Evolutionary conservation across 2,329 filamentous ascomycete genomes (phyloP), one percentile per base, ranked within the genome.

Genomic region (Colletotrichum tropicale): DNA sequence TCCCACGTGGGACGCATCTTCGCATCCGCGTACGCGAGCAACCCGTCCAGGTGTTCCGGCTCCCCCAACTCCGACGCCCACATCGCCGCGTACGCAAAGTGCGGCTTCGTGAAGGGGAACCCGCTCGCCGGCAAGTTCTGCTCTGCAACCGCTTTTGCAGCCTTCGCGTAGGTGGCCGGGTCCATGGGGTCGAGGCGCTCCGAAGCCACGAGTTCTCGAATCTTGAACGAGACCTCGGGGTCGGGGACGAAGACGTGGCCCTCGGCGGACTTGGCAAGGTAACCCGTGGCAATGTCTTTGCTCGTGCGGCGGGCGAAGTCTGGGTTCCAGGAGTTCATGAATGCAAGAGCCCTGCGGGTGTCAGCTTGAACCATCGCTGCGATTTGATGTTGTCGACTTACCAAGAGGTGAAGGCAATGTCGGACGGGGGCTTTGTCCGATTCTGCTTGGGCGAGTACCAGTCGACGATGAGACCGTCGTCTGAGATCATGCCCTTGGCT

Each of bases 251-350:
- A 28, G 30, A 69, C 52, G 18, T 60, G 34, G 18, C 38, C 9
- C 8, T 43, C 32, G 4, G 1, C 1, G 2, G 55, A 52, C 18
- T 12, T 60, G 6, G 48, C 66, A 0, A 60, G 55, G 21, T 38
- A 69, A 2, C 66, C 66, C 3, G 1, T 16, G 2, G 16, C n/a
- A 0, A 69, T 21, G 24, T 60, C 26, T 5, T 60, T 32, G 34
- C 66, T 60, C 21, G 18, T 60, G 10, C 38, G 13, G 21, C 24
- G 55, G 18, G 34, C 81, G n/a, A 80, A 77, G 5, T 80, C 76
- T 2, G 80, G 81, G 73, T 85, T 85, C 84, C 84, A 85, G n/a
- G 81, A 71, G 69, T 82, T 81, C 82, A 86, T 84, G 76, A 83
- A 86, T 3, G 83, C 82, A 24, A 69, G 48, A 1, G 66, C 66